Conservation (phyloP, 2,329 filamentous ascomycete species). For the Neopestalotiopsis sp. region DNA sequence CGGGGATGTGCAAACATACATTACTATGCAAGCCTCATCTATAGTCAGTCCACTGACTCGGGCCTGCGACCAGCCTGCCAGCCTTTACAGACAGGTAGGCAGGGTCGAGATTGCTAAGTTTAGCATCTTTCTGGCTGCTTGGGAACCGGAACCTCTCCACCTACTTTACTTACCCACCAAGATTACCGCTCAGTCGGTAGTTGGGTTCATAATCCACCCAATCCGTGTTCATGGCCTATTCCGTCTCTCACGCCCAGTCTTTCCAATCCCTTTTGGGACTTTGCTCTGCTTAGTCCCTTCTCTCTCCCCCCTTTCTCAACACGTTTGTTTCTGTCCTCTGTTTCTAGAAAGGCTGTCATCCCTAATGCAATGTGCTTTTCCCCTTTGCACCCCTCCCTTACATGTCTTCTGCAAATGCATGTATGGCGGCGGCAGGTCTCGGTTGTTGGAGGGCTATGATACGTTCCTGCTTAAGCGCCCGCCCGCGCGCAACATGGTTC, state of each 20-base stretch:
- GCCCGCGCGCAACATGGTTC: neutral
- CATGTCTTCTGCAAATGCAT: neutral
- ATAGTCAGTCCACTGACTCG: neutral
- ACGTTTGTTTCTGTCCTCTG: neutral
- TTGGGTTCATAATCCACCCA: neutral
- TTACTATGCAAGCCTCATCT: neutral
- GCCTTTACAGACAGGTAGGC: too few relatives aligned
- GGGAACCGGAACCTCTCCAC: neutral
- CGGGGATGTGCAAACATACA: neutral
- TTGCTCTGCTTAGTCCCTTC: too few relatives aligned
- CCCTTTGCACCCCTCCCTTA: neutral
- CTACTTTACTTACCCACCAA: neutral
- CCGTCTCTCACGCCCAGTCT: too few relatives aligned
- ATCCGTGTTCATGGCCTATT: too few relatives aligned
- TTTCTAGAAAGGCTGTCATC: neutral
- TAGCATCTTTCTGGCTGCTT: neutral
- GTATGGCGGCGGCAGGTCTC: neutral
- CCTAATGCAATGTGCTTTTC: neutral
- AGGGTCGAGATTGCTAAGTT: too few relatives aligned
- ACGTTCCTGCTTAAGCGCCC: conserved; percentile 16
- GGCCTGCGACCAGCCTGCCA: too few relatives aligned
- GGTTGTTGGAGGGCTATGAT: neutral
- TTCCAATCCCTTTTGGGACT: too few relatives aligned
- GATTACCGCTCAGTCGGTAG: neutral
- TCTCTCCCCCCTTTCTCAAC: too few relatives aligned